Evolutionary conservation across 352 stramenopile species (phyloP).

Genomic region (Phytophthora multivora): DNA sequence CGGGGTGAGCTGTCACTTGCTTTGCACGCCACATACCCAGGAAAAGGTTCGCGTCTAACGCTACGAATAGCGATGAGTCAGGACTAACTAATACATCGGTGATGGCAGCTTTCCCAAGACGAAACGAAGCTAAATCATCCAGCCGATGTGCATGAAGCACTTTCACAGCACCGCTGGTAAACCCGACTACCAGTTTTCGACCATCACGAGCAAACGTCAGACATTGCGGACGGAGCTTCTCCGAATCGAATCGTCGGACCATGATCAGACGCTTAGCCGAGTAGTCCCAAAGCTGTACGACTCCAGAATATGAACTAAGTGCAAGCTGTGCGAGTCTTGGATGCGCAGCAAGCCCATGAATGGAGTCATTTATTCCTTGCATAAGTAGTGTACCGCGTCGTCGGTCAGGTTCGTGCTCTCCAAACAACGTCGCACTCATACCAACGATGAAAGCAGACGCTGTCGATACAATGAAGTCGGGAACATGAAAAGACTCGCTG

Average conservation of each 20-base stretch:
- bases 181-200: slow-evolving; percentile 84
- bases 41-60: slow-evolving; percentile 73
- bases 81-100: slow-evolving; percentile 78
- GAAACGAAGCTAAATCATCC: slow-evolving; percentile 76
- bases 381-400: slow-evolving; percentile 90
- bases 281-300: slow-evolving; percentile 93
- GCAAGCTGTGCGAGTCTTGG: slow-evolving; percentile 76
- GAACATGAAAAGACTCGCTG: slow-evolving; percentile 67
- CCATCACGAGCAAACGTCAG: slow-evolving; percentile 83
- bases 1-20: slow-evolving; percentile 15
- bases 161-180: slow-evolving; percentile 87
- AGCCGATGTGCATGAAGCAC: slow-evolving; percentile 79
- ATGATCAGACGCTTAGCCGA: slow-evolving; percentile 81
- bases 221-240: slow-evolving; percentile 75
- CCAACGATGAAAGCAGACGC: slow-evolving; percentile 87
- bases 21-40: slow-evolving; percentile 82
- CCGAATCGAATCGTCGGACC: slow-evolving; percentile 72
- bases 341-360: slow-evolving; percentile 80
- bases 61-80: slow-evolving; percentile 78
- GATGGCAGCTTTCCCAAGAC: slow-evolving; percentile 73
- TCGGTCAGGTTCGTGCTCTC: slow-evolving; percentile 84
- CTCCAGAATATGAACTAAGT: slow-evolving; percentile 80
- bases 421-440: slow-evolving; percentile 79
- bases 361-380: slow-evolving; percentile 91
- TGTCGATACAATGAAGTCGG: slow-evolving; percentile 93